Percentiles rank a stretch among this genome's conserved stretches.
Conservation (phyloP, 164 flowering plant genomes). For the Euptelea pleiosperma region DNA sequence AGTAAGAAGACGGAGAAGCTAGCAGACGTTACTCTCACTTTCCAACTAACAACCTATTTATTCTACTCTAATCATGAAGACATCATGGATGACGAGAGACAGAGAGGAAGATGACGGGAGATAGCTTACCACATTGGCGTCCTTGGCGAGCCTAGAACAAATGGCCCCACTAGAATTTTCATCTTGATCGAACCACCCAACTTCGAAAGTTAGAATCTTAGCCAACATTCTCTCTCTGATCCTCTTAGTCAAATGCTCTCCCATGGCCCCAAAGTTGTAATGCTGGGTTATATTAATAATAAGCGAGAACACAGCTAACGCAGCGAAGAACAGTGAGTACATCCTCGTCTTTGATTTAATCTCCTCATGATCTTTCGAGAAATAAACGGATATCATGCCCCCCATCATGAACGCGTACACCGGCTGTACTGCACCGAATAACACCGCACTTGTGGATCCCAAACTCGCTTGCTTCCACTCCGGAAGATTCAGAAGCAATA, state of each 20-base stretch:
- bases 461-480: slow-evolving; percentile 72
- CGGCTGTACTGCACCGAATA: slow-evolving; percentile 80
- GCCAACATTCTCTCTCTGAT: slow-evolving; percentile 74
- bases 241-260: slow-evolving; percentile 77
- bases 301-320: slow-evolving; percentile 51
- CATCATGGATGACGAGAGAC: not conserved
- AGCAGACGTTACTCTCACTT: too few relatives aligned
- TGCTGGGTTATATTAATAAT: slow-evolving; percentile 58
- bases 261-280: slow-evolving; percentile 79
- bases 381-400: slow-evolving; percentile 64
- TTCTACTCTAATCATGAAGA: not conserved
- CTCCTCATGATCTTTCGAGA: slow-evolving; percentile 46
- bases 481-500: slow-evolving; percentile 55
- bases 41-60: too few relatives aligned
- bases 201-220: slow-evolving; percentile 79
- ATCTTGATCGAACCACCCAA: slow-evolving; percentile 84
- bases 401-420: slow-evolving; percentile 66
- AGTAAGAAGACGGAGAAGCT: too few relatives aligned
- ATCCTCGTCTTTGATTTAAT: slow-evolving; percentile 47
- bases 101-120: too few relatives aligned
- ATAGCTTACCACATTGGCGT: slow-evolving; percentile 65
- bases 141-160: slow-evolving; percentile 80
- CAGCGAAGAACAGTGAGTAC: slow-evolving; percentile 45
- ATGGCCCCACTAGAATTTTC: slow-evolving; percentile 76
- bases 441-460: slow-evolving; percentile 53